phyloP scores from a whole-genome alignment of 1,139 yeast species.

The Saccharomyces uvarum region DNA sequence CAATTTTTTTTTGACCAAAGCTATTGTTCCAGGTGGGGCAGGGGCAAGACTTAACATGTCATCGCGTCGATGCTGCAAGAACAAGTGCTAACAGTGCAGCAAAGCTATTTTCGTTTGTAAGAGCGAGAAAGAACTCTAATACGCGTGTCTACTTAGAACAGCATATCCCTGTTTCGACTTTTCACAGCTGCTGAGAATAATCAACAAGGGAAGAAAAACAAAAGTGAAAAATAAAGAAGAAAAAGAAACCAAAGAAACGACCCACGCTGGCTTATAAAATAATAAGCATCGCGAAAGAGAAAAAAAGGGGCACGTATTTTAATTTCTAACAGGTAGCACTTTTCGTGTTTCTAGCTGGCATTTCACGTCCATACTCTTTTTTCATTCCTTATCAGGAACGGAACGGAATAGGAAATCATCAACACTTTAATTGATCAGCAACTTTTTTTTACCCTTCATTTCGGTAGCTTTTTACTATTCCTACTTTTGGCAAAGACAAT shows the following conservation, averaged over 20 bases:
- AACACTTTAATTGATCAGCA: background rate
- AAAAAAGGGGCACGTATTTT: background rate
- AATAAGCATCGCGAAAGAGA: background rate
- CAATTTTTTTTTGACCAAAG: background rate
- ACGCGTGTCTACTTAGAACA: background rate
- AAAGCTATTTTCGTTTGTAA: background rate
- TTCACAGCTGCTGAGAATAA: background rate
- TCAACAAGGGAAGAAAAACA: background rate
- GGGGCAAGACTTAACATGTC: background rate
- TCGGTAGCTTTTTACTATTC: background rate
- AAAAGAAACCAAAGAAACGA: background rate
- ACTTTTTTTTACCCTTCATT: background rate
- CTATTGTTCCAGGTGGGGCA: constrained; percentile 1
- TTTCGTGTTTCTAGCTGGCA: background rate
- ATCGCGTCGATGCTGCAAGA: background rate
- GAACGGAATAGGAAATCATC: background rate
- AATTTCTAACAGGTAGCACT: background rate
- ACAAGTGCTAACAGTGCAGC: background rate
- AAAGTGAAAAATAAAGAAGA: background rate
- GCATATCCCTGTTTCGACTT: background rate
- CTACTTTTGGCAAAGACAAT: background rate
- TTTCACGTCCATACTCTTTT: background rate
- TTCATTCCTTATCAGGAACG: background rate
- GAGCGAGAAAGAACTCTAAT: background rate
- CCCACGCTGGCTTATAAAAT: background rate